Conservation (phyloP, 345 rosid genomes). For the Nasturtium officinale region DNA sequence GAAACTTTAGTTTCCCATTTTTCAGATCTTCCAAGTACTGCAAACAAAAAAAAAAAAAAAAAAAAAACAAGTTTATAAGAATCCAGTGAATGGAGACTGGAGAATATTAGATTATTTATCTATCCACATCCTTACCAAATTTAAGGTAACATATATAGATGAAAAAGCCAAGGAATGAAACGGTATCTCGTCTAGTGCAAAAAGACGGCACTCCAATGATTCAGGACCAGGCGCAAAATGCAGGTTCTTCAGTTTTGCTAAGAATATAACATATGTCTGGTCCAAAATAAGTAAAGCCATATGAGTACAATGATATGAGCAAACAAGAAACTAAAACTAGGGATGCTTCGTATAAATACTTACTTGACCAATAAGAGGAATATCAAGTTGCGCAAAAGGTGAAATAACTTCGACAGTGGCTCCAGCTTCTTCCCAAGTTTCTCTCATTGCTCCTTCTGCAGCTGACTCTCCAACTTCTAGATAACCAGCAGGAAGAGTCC, state of each 20-base stretch:
- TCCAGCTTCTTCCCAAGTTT: slow-evolving; percentile 96
- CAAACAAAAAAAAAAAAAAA: slow-evolving; percentile 17
- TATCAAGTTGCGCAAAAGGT: slow-evolving; percentile 91
- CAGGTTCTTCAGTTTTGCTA: slow-evolving; percentile 82
- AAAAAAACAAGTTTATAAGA: not conserved
- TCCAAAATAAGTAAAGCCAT: slow-evolving; percentile 43
- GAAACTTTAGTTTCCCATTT: slow-evolving; percentile 65
- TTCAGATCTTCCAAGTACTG: slow-evolving; percentile 85
- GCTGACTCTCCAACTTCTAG: slow-evolving; percentile 97
- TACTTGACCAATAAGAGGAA: slow-evolving; percentile 95
- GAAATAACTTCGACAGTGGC: slow-evolving; percentile 88
- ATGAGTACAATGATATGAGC: not conserved
- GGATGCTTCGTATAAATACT: slow-evolving; percentile 23
- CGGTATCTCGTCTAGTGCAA: slow-evolving; percentile 78
- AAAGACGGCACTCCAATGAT: slow-evolving; percentile 85
- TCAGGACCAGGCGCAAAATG: slow-evolving; percentile 90
- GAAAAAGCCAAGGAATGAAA: slow-evolving; percentile 93
- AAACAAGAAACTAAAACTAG: slow-evolving; percentile 6
- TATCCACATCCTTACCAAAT: slow-evolving; percentile 60
- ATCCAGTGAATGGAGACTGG: not conserved
- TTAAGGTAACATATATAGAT: slow-evolving; percentile 77
- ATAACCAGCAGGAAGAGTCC: slow-evolving; percentile 99
- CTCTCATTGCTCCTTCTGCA: slow-evolving; percentile 90
- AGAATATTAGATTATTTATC: not conserved
- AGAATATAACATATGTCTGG: slow-evolving; percentile 91